Base-by-base conservation (phyloP, 352 stramenopile species). In the Thraustochytrium striatum region DNA sequence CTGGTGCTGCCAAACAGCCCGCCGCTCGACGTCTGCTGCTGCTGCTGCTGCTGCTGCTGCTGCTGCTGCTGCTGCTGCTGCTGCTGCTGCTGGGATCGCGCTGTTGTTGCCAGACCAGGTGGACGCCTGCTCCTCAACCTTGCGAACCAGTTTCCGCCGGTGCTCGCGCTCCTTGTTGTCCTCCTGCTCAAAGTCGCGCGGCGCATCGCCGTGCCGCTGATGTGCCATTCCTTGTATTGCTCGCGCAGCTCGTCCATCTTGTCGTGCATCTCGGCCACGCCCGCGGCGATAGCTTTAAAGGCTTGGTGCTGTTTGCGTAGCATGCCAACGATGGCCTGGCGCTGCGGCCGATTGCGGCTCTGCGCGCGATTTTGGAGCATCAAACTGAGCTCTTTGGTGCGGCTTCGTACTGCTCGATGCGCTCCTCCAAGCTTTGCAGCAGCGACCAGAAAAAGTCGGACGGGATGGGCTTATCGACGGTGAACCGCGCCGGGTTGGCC, bases 81-180 rank as follows among this genome's bases (percentile, higher is more conserved):
- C 11, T 69, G 3, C 3, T 72, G 43, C 41, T 75, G 65, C 65
- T 72, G 41, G 2, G 28, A 30, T 3, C 16, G 16, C 35, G 32
- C 39, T 44, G 19, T 30, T 3, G n/a, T 39, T 39, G 16, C 65
- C 65, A 0, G 65, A 61, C 65, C 65, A 75, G 16, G 39, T 32
- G 19, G 65, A 30, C 3, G 65, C 65, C 36, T 75, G 65, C 65
- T 75, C 65, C 1, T 75, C 65, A 25, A 75, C 65, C 65, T 75
- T 75, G 65, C 65, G 65, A 11, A 75, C 21, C 21, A 75, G 65
- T 43, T 75, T 75, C 7, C 65, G 43, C 13, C 65, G 44, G 3
- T 32, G 65, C 50, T 75, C 65, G 39, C 65, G 65, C 65, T 75
- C 65, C 47, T 75, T 75, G 65, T 75, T 75, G 50, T 75, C 65